phyloP scores from a whole-genome alignment of 2,329 filamentous ascomycete species.

The Ascochyta fabae region DNA sequence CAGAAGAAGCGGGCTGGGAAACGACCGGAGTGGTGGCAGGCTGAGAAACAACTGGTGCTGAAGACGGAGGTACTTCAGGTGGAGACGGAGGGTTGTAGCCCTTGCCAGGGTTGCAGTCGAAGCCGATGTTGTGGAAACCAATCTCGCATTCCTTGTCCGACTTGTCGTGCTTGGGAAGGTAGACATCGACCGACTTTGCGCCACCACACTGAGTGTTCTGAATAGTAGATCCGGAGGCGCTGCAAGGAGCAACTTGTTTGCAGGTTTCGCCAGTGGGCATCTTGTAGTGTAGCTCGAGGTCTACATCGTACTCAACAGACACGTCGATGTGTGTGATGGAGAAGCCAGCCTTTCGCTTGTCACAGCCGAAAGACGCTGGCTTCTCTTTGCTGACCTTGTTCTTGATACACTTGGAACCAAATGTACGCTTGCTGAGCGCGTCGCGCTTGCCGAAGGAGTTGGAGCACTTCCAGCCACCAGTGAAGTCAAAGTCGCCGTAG shows the following conservation, averaged over 20 bases:
- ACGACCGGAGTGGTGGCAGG: constrained; percentile 4
- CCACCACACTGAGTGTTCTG: constrained; percentile 92
- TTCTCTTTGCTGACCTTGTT: constrained; percentile 58
- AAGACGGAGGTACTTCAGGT: constrained; percentile 21
- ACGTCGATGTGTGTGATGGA: constrained; percentile 79
- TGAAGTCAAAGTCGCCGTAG: constrained; percentile 72
- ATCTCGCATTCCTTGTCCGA: constrained; percentile 68
- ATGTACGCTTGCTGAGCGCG: constrained; percentile 54
- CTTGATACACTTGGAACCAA: constrained; percentile 52
- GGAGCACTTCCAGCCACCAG: constrained; percentile 72
- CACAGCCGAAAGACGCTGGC: constrained; percentile 72
- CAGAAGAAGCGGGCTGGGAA: constrained; percentile 14
- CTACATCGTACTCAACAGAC: constrained; percentile 74
- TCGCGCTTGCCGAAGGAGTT: constrained; percentile 67
- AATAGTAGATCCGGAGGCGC: constrained; percentile 66
- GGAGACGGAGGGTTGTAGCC: constrained; percentile 31
- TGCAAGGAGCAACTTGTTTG: constrained; percentile 68
- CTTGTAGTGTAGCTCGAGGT: constrained; percentile 83
- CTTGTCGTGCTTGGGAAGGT: constrained; percentile 58
- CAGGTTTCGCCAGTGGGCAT: constrained; percentile 85
- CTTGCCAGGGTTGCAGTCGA: constrained; percentile 66
- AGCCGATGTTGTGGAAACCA: constrained; percentile 75
- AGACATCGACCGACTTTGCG: constrained; percentile 79
- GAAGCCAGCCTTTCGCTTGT: constrained; percentile 61
- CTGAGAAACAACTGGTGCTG: constrained; percentile 15